These are phyloP conservation scores for Sporothrix luriei DNA, from an alignment of 2,329 filamentous ascomycete species.

Conservation along the genomic window DNA sequence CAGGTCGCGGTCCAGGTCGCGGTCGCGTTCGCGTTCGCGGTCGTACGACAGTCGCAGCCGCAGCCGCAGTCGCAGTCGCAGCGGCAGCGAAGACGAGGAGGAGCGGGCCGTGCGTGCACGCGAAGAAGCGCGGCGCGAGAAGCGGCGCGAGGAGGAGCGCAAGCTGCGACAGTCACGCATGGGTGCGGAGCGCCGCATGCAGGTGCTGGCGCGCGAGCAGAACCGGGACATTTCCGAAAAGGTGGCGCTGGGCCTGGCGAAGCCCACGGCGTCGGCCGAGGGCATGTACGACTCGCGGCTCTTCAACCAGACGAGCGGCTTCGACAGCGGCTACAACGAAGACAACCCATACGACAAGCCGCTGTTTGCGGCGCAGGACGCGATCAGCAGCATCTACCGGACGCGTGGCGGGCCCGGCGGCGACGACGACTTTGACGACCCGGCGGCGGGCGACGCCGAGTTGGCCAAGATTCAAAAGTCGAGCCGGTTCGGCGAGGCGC, in stretches of 20 bases:
- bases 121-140: slow-evolving; percentile 75
- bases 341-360: slow-evolving; percentile 98
- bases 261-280: slow-evolving; percentile 88
- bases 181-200: slow-evolving; percentile 87
- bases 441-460: slow-evolving; percentile 75
- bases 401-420: slow-evolving; percentile 74
- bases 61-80: slow-evolving; percentile 56
- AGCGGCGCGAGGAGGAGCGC: slow-evolving; percentile 78
- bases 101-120: slow-evolving; percentile 73
- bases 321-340: slow-evolving; percentile 92
- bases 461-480: slow-evolving; percentile 87
- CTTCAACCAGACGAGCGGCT: slow-evolving; percentile 92
- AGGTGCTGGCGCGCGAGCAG: slow-evolving; percentile 92
- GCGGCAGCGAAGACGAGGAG: slow-evolving; percentile 56
- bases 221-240: slow-evolving; percentile 97
- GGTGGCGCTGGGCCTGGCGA: slow-evolving; percentile 89
- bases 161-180: slow-evolving; percentile 92
- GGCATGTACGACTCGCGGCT: slow-evolving; percentile 96
- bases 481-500: slow-evolving; percentile 79
- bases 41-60: slow-evolving; percentile 38
- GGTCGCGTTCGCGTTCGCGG: slow-evolving; percentile 46
- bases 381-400: slow-evolving; percentile 90
- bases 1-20: slow-evolving; percentile 35
- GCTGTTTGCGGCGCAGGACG: slow-evolving; percentile 92
- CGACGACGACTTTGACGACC: slow-evolving; percentile 74